Conservation (phyloP, 129 eudicot genomes). For the Centrapalus pauciflorus region DNA sequence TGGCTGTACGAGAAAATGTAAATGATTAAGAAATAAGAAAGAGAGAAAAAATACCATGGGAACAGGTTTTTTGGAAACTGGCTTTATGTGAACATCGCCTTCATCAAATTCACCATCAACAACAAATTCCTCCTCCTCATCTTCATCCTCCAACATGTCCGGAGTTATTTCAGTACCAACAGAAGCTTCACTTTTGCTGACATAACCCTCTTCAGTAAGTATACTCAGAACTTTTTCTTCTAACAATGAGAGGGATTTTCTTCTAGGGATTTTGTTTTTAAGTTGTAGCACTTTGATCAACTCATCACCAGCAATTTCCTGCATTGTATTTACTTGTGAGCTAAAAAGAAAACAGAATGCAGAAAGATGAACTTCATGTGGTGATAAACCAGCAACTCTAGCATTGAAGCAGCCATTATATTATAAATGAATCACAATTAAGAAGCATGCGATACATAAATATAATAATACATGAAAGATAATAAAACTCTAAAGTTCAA, state of each 20-base stretch:
- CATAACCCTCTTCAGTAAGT: constrained; percentile 88
- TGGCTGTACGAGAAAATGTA: not conserved
- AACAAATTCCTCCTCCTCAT: constrained; percentile 94
- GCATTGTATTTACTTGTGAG: constrained; percentile 10
- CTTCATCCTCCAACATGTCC: constrained; percentile 78
- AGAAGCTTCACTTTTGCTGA: constrained; percentile 59
- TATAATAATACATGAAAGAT: not conserved
- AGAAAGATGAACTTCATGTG: not conserved
- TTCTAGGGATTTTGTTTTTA: constrained; percentile 84
- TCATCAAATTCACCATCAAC: constrained; percentile 98
- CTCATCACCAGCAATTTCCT: constrained; percentile 95
- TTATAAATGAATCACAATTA: not conserved
- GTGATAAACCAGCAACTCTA: constrained; percentile 3
- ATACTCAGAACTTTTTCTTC: constrained; percentile 77
- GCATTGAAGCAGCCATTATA: not conserved
- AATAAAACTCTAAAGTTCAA: not conserved
- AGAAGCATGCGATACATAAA: not conserved
- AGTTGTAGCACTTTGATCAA: constrained; percentile 75
- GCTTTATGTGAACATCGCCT: constrained; percentile 95
- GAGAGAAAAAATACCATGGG: constrained; percentile 53
- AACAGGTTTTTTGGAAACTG: constrained; percentile 48
- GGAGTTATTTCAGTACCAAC: constrained; percentile 49
- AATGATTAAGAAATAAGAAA: constrained; percentile 9
- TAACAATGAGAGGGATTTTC: constrained; percentile 74
- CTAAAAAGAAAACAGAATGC: constrained; percentile 12